Base-by-base conservation (phyloP, 2,329 filamentous ascomycete genomes). In the Neopestalotiopsis rosae region DNA sequence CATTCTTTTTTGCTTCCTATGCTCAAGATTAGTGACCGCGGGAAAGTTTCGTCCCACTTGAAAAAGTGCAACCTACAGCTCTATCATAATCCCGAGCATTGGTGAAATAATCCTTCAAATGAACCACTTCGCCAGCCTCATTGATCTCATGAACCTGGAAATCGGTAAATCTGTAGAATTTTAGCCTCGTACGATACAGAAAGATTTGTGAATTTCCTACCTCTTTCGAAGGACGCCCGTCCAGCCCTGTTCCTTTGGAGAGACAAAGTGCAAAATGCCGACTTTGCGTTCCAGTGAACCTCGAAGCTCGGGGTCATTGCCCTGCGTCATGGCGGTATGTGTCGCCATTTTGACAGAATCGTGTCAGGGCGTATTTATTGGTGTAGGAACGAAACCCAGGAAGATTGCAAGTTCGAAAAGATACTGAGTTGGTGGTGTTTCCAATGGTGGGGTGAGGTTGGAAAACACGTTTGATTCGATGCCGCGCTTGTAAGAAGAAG, bases 121-220 rank as follows among this genome's bases (percentile, higher is more conserved):
- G 94, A 66, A 96, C 79, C 14, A 97, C 93, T 67, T 90, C 81
- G 17, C 94, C 94, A 76, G 92, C 88, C 38, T 91, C 90, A 24
- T 88, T 83, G 71, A 98, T 95, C 80, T 98, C 95, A 76, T 97
- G 95, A 74, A 98, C 95, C 74, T 96, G 85, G 75, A 98, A 98
- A 79, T 98, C 95, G 4, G 94, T 95, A 80, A 95, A 98, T 73
- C 94, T 89, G 62, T 57, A 30, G 30, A 17, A 68, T 45, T 20
- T 34, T 86, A 68, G 38, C 28, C 12, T 56, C 24, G 38, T 17
- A 40, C 14, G 3, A 9, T 14, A 34, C 7, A 49, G 65, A 38
- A 17, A 13, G 10, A 63, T 28, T 28, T 67, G 42, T 20, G 7
- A 52, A 20, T n/a, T 38, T 28, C 77, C 62, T 78, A 84, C 83